Evolutionary conservation across 441 rosid genomes (phyloP), one percentile per base, ranked within the genome.

Genomic region (Syzygium syzygioides): DNA sequence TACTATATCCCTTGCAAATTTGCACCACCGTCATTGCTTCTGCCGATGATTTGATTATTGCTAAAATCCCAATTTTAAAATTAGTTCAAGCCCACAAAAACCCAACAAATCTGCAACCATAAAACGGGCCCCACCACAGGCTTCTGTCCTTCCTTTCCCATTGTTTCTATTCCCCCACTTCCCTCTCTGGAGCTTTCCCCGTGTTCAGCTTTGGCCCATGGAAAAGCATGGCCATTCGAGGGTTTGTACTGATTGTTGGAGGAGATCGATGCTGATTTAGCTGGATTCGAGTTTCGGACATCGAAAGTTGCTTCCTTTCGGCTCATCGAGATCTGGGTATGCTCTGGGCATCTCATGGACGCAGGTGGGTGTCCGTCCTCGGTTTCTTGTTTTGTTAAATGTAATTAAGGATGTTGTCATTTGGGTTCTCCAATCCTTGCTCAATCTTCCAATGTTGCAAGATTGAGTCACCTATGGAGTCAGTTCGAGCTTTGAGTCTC

Each of bases 51-150:
- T 76, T 76, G 83, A 76, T 76, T 19, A 76, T 23, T 50, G 85
- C 89, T 55, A 86, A 68, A 79, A 68, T 83, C 25, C 28, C 80
- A 37, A 54, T 88, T 55, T 89, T 90, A 76, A 85, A 89, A 89
- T 92, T 88, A 71, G 86, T 79, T 85, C 48, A 56, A 87, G 68
- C 53, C 88, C 66, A 86, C 90, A 79, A 34, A 90, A 90, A 3
- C 83, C 90, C 93, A 91, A 88, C 92, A 92, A 93, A 93, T 91
- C 93, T 86, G 89, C 93, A 91, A 90, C 93, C n/a, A 92, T 76
- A 76, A 59, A 85, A 83, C 17, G 87, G 91, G 89, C 41, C 94
- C 93, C 88, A 86, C 91, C 87, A 13, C 79, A 56, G 34, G 37
- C 56, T 30, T 53, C 86, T 57, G 23, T 50, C 45, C 52, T 66